Percentiles rank a stretch among this genome's conserved stretches.
These are phyloP conservation scores for Colletotrichum sp. DNA, from an alignment of 2,329 filamentous ascomycete species.

Conservation along the genomic window DNA sequence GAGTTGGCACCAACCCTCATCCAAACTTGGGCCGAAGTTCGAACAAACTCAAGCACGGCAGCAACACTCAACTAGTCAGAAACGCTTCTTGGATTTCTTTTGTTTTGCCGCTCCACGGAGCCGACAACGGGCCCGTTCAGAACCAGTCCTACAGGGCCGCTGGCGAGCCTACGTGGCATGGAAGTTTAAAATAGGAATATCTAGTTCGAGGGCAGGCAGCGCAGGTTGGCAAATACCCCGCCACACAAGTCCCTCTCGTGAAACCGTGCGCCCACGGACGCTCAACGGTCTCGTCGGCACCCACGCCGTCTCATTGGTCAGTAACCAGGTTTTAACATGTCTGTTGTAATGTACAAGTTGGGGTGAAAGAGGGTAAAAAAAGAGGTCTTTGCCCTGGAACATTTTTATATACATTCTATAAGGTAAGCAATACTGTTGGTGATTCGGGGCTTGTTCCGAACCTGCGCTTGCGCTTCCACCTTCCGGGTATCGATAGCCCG, in stretches of 20 bases:
- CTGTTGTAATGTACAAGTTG: background rate
- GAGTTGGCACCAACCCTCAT: background rate
- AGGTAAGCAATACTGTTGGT: background rate
- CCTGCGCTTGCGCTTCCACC: background rate
- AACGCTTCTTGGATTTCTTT: background rate
- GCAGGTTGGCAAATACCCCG: background rate
- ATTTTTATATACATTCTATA: background rate
- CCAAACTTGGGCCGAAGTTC: background rate
- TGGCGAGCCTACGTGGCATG: background rate
- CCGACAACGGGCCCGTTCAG: background rate
- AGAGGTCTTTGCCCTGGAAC: background rate
- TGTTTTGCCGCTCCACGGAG: background rate
- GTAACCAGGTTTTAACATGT: background rate
- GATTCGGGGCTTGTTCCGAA: background rate
- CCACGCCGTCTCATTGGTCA: background rate
- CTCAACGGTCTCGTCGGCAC: background rate
- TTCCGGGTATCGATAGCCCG: background rate
- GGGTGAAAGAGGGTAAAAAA: background rate
- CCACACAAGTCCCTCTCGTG: background rate
- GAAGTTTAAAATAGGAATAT: background rate
- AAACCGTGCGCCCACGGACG: background rate
- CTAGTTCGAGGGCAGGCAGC: background rate
- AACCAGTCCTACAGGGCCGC: background rate
- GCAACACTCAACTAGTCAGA: background rate
- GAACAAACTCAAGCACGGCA: background rate